Base-by-base conservation (phyloP, 2,329 filamentous ascomycete genomes). In the Fusarium metavorans region DNA sequence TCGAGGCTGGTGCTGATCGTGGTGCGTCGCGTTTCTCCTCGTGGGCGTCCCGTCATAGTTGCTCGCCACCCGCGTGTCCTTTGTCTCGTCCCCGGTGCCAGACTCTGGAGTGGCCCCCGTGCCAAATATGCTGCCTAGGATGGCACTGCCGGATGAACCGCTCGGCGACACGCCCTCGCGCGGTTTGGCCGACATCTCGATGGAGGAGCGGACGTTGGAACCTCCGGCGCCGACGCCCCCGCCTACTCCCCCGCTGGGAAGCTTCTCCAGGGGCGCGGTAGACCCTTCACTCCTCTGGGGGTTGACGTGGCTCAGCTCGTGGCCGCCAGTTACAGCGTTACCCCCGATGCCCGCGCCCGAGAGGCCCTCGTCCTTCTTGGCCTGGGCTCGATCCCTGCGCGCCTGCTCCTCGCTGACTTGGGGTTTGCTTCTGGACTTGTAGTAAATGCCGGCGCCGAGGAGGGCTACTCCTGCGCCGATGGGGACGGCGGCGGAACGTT, bases 191-290 rank as follows among this genome's bases (percentile, higher is more conserved):
- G 74, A 58, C 66, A 80, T 68, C 71, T 83, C 79, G 14, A 81
- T 72, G 8, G 73, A 73, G 16, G 73, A 73, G 13, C 82, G 78
- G 18, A 76, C 69, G 39, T 78, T 80, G 20, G 77, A 45, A 25
- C 78, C 79, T 6, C 80, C 82, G 1, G 48, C 78, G 1, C 81
- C 81, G 34, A 72, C 68, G 4, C 82, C 81, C 1, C 82, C 82
- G 0, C 81, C 81, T 2, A 82, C 77, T 7, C 80, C 79, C 1
- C 82, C 82, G 1, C 80, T 76, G 6, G 82, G 81, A 0, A 83
- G 76, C 68, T 82, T 76, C n/a, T 82, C 81, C 27, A 16, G 67
- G 27, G 66, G 48, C n/a, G 67, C 73, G 6, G 81, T 77, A 3
- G 77, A 79, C n/a, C 73, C 30, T 7, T 76, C 70, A 7, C 64